These are phyloP conservation scores for Nasturtium officinale DNA, from an alignment of 345 rosid species.

Conservation along the genomic window DNA sequence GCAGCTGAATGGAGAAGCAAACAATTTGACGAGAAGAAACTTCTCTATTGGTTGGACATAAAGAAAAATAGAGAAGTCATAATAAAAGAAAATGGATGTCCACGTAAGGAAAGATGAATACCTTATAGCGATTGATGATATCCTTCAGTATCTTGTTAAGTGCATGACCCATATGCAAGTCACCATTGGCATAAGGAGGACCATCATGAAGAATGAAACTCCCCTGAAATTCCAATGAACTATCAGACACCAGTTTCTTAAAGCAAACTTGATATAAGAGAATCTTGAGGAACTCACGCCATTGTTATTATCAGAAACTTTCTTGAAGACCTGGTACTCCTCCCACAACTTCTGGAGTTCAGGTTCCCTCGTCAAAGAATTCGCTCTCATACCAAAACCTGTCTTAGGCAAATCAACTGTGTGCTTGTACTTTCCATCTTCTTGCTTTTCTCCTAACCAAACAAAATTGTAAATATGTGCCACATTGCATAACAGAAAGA, in stretches of 20 bases:
- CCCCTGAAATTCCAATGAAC: constrained; percentile 53
- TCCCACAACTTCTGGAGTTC: constrained; percentile 93
- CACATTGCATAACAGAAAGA: constrained; percentile 7
- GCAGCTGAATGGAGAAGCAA: constrained; percentile 58
- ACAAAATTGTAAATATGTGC: constrained; percentile 24
- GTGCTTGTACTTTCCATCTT: constrained; percentile 87
- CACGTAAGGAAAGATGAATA: constrained; percentile 34
- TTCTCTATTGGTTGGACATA: background rate
- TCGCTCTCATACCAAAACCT: constrained; percentile 86
- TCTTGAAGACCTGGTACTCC: constrained; percentile 76
- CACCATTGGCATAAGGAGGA: constrained; percentile 97
- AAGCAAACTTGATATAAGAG: constrained; percentile 25
- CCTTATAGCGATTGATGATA: constrained; percentile 93
- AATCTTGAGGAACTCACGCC: constrained; percentile 61
- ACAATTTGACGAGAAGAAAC: constrained; percentile 24
- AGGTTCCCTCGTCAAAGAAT: constrained; percentile 84
- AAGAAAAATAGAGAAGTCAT: constrained; percentile 1
- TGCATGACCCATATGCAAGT: constrained; percentile 95
- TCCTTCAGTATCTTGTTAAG: constrained; percentile 94
- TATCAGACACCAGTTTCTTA: constrained; percentile 42
- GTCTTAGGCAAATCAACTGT: constrained; percentile 91
- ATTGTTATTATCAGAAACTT: constrained; percentile 67
- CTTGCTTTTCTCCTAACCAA: constrained; percentile 74
- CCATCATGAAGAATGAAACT: constrained; percentile 94
- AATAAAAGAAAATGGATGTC: constrained; percentile 5